Evolutionary conservation across 2,329 filamentous ascomycete species (phyloP).

Genomic region (Scopulariopsis brevicaulis): DNA sequence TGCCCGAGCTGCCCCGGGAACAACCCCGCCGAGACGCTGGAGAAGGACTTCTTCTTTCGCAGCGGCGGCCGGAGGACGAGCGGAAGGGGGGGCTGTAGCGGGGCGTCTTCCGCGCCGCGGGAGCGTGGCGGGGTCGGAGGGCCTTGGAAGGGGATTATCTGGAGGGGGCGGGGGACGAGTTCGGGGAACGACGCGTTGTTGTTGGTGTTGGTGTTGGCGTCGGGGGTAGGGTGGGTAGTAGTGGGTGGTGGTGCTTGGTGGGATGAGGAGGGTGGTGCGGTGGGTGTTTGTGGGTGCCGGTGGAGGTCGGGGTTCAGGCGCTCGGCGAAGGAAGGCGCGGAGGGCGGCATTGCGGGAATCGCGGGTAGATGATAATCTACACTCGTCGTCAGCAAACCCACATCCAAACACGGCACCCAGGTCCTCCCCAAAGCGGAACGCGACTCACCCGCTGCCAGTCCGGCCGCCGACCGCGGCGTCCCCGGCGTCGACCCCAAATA

Average conservation of each 20-base stretch:
- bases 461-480: constrained; percentile 29
- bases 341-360: constrained; percentile 44
- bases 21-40: constrained; percentile 48
- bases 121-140: neutral
- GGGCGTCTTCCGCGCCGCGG: constrained; percentile 10
- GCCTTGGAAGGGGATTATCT: neutral
- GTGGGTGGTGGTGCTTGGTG: constrained; percentile 9
- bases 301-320: constrained; percentile 33
- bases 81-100: constrained; percentile 43
- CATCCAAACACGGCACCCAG: too few species aligned
- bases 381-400: neutral
- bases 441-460: constrained; percentile 13
- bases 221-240: too few species aligned
- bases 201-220: constrained; percentile 1
- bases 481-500: constrained; percentile 42
- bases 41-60: constrained; percentile 57
- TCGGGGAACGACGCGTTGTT: constrained; percentile 5
- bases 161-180: neutral
- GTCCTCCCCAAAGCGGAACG: too few species aligned
- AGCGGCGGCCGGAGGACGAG: constrained; percentile 47
- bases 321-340: constrained; percentile 46
- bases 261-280: neutral
- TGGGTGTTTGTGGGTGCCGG: constrained; percentile 16
- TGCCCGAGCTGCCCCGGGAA: constrained; percentile 23
- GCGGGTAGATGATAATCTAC: constrained; percentile 37